Evolutionary conservation across 2,329 filamentous ascomycete genomes (phyloP).

Genomic region (Fusarium sublunatum): DNA sequence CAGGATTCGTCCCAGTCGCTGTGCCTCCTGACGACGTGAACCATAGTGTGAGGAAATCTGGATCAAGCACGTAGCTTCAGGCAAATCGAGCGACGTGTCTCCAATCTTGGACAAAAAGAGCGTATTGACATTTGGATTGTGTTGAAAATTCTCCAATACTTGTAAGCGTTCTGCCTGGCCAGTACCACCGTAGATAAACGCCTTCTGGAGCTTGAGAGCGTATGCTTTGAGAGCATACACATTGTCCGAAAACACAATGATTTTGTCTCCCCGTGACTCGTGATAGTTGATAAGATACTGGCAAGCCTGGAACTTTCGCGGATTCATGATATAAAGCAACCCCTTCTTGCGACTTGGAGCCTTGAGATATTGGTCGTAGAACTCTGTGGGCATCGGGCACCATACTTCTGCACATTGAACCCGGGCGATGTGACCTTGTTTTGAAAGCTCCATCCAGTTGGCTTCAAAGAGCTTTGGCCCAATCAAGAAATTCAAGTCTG

Average conservation of each 20-base stretch:
- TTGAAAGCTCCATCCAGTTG: slow-evolving; percentile 98
- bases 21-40: slow-evolving; percentile 94
- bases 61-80: slow-evolving; percentile 95
- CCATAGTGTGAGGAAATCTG: slow-evolving; percentile 98
- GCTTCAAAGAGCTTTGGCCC: slow-evolving; percentile 98
- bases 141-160: slow-evolving; percentile 94
- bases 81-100: slow-evolving; percentile 96
- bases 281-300: slow-evolving; percentile 99
- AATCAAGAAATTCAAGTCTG: slow-evolving; percentile 95
- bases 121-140: slow-evolving; percentile 89
- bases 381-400: slow-evolving; percentile 99
- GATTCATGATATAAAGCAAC: slow-evolving; percentile 93
- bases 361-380: slow-evolving; percentile 92
- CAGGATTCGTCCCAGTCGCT: slow-evolving; percentile 90
- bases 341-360: slow-evolving; percentile 65
- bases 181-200: slow-evolving; percentile 92
- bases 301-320: slow-evolving; percentile 94
- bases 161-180: slow-evolving; percentile 85
- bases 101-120: slow-evolving; percentile 98
- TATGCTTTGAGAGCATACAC: slow-evolving; percentile 92
- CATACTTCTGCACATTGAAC: slow-evolving; percentile 99
- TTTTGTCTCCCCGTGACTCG: slow-evolving; percentile 92
- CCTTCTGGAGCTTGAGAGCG: slow-evolving; percentile 83
- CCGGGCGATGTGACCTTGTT: slow-evolving; percentile 95
- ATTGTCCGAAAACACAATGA: slow-evolving; percentile 98